These are phyloP conservation scores for Dinochytrium kinnereticum DNA, from an alignment of 371 early-diverging fungal species.

Conservation along the genomic window DNA sequence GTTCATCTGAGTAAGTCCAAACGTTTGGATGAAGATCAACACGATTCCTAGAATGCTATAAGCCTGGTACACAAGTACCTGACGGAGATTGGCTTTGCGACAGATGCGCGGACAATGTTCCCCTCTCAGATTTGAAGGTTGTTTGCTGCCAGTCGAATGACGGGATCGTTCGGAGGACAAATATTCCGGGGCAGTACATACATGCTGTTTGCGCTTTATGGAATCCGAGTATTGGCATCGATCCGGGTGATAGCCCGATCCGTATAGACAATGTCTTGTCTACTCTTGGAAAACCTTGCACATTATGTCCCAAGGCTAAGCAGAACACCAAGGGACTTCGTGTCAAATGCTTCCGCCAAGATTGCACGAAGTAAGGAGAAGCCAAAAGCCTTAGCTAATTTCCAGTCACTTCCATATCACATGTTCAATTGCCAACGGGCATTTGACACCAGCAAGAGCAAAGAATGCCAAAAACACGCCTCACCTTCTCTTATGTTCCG, in stretches of 20 bases:
- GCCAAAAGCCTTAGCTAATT: background rate
- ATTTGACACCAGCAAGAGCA: conserved; percentile 11
- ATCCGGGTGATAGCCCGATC: conserved; percentile 20
- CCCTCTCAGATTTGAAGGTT: conserved; percentile 16
- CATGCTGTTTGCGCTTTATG: conserved; percentile 33
- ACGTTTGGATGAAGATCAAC: background rate
- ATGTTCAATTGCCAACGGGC: conserved; percentile 23
- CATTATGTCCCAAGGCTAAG: conserved; percentile 6
- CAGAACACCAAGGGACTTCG: conserved; percentile 18
- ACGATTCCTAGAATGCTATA: conserved; percentile 24
- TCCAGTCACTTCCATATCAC: conserved; percentile 27
- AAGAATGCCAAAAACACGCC: conserved; percentile 18
- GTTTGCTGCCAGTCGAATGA: conserved; percentile 16
- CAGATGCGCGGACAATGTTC: conserved; percentile 16
- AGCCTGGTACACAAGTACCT: conserved; percentile 15
- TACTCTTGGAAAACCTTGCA: conserved; percentile 16
- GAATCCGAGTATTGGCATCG: conserved; percentile 20
- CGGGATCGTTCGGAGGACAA: conserved; percentile 21
- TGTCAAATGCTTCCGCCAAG: conserved; percentile 9
- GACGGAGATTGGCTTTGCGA: conserved; percentile 32
- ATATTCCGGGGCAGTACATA: conserved; percentile 8
- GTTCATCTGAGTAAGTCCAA: conserved; percentile 25
- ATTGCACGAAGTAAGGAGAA: conserved; percentile 8
- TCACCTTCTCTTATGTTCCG: conserved; percentile 14
- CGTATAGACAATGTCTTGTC: conserved; percentile 17